A percentile compares a stretch with the other conserved stretches of the same genome.
Evolutionary conservation across 2,329 filamentous ascomycete genomes (phyloP).

Genomic region (Penicillium concentricum): DNA sequence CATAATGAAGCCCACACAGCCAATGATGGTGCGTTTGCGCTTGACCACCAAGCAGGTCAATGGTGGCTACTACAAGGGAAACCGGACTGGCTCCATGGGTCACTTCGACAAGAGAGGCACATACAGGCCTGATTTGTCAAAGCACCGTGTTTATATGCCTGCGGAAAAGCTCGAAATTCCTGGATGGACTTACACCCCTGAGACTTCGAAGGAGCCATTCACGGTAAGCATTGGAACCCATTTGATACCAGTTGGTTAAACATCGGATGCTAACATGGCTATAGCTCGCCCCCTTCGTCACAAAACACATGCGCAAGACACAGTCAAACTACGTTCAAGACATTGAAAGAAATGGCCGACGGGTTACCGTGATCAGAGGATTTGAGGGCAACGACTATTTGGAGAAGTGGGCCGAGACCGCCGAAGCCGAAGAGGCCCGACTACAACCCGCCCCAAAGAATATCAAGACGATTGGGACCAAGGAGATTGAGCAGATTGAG

Average conservation of each 20-base stretch:
- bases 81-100: conserved; percentile 83
- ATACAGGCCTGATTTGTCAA: conserved; percentile 79
- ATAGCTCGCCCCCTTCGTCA: conserved; percentile 49
- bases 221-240: conserved; percentile 12
- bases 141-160: conserved; percentile 80
- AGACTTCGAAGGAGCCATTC: conserved; percentile 6
- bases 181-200: not conserved
- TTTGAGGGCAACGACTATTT: conserved; percentile 40
- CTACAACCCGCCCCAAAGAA: not conserved
- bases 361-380: conserved; percentile 28
- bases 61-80: conserved; percentile 97
- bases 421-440: conserved; percentile 31
- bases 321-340: conserved; percentile 28
- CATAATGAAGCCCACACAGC: conserved; percentile 44
- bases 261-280: conserved; percentile 9
- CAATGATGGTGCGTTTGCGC: conserved; percentile 69
- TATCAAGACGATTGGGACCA: not conserved
- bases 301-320: conserved; percentile 37
- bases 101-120: conserved; percentile 61
- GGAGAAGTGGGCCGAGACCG: conserved; percentile 39
- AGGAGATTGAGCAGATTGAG: not conserved
- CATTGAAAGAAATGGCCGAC: conserved; percentile 28
- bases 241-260: not conserved
- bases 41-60: conserved; percentile 92
- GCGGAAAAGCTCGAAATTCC: conserved; percentile 6